Evolutionary conservation across 73 alveolate genomes (phyloP).

Genomic region (Blepharisma japonicum): DNA sequence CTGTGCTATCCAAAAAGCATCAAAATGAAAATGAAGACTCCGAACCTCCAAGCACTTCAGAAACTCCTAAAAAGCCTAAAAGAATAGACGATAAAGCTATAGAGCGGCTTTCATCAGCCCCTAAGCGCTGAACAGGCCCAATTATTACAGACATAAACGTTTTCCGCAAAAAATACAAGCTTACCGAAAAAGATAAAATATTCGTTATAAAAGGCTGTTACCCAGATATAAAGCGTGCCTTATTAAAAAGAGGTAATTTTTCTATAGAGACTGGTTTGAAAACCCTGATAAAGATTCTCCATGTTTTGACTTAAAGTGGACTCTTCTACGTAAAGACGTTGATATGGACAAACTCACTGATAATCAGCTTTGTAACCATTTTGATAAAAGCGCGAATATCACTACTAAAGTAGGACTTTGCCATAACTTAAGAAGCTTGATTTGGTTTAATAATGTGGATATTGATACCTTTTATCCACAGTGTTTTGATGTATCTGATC

Average conservation of each 20-base stretch:
- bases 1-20: conserved; percentile 2
- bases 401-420: conserved; percentile 90
- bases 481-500: conserved; percentile 83
- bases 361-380: conserved; percentile 58
- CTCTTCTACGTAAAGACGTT: conserved; percentile 42
- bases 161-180: conserved; percentile 67
- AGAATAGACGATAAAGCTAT: not conserved
- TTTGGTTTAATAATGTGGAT: conserved; percentile 81
- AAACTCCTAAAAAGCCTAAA: conserved; percentile 31
- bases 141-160: conserved; percentile 54
- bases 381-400: conserved; percentile 68
- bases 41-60: not conserved
- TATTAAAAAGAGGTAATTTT: conserved; percentile 31
- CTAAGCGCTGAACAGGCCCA: conserved; percentile 44
- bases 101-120: conserved; percentile 17
- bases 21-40: conserved; percentile 34
- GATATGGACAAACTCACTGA: conserved; percentile 36
- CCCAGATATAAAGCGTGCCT: conserved; percentile 47
- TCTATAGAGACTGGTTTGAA: conserved; percentile 50
- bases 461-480: conserved; percentile 88
- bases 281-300: conserved; percentile 29
- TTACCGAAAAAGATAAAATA: conserved; percentile 50
- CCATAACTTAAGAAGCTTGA: conserved; percentile 75
- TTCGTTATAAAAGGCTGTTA: conserved; percentile 48
- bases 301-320: conserved; percentile 46